Base-by-base conservation (phyloP, 192 early-diverging fungal genomes). In the Entomortierella lignicola region DNA sequence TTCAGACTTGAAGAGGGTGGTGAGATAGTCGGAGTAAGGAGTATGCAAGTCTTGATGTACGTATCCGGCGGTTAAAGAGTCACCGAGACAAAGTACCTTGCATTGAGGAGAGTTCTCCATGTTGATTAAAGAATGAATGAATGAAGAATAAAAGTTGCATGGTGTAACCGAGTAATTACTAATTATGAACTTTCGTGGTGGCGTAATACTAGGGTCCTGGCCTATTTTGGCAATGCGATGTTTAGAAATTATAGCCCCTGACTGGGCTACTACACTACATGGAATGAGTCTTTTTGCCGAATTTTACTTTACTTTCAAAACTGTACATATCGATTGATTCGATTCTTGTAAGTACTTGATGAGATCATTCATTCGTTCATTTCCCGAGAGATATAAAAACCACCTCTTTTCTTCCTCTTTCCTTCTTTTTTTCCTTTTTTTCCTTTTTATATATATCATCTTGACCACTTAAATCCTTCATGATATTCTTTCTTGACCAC, bases 71-170 rank as follows among this genome's bases (percentile, higher is more conserved):
- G 67, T 69, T 20, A 69, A 56, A 5, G 67, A 69, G 50, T 69
- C 67, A 18, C 67, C 67, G 31, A 69, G 42, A 26, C 67, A 69
- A 4, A 69, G 50, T 2, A 60, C 50, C 8, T 60, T 69, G 47
- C n/a, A n/a, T 60, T 60, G 8, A 7, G 10, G 23, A 13, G 52
- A 27, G n/a, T 4, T n/a, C n/a, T n/a, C n/a, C n/a, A n/a, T 37
- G 44, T 20, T 20, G 44, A 47, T 4, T 47, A 3, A 15, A 2
- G 17, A 15, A 47, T 4, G 17, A 15, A 47, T 20, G 20, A 4
- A 15, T 20, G 17, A 47, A 47, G 20, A 20, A 4, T 4, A 47
- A 47, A 42, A 42, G 6, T 42, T 6, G 13, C 13, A 13, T 10
- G 39, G 13, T 42, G 39, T 42, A 42, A 42, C n/a, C n/a, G n/a